phyloP scores from a whole-genome alignment of 805 yeast genomes.

The Metschnikowia cerradonensis region DNA sequence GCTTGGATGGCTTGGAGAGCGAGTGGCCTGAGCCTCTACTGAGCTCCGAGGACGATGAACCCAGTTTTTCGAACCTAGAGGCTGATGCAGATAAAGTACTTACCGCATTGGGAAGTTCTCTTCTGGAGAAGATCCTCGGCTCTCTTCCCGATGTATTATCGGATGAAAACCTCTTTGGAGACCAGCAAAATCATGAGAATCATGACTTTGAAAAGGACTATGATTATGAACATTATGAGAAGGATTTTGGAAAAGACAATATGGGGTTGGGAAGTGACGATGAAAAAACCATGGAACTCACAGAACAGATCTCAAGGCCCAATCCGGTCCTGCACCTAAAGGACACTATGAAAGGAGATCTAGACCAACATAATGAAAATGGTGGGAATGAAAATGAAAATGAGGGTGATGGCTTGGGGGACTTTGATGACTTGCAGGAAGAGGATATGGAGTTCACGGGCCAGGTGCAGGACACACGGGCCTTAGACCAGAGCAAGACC shows the following conservation, averaged over 20 bases:
- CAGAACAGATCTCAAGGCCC: constrained; percentile 15
- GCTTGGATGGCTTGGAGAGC: not conserved
- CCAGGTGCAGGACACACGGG: constrained; percentile 3
- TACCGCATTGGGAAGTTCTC: constrained; percentile 5
- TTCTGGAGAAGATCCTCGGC: constrained; percentile 5
- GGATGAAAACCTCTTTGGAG: not conserved
- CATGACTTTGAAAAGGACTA: too few species aligned
- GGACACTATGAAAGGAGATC: not conserved
- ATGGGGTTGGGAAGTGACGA: not conserved
- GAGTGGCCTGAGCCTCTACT: constrained; percentile 3
- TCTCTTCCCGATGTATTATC: constrained; percentile 6
- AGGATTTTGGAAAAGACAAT: not conserved
- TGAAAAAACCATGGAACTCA: constrained; percentile 31
- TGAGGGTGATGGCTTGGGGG: not conserved
- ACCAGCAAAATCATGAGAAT: too few species aligned
- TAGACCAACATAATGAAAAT: not conserved
- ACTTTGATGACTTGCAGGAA: not conserved
- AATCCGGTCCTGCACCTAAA: not conserved
- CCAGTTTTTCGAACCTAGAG: constrained; percentile 16
- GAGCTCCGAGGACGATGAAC: constrained; percentile 9
- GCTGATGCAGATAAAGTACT: constrained; percentile 19
- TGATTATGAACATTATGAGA: not conserved
- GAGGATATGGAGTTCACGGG: constrained; percentile 16
- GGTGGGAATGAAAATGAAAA: too few species aligned
- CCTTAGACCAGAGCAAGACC: not conserved